phyloP scores from a whole-genome alignment of 2,329 filamentous ascomycete genomes.

The Cryphonectria naterciae region DNA sequence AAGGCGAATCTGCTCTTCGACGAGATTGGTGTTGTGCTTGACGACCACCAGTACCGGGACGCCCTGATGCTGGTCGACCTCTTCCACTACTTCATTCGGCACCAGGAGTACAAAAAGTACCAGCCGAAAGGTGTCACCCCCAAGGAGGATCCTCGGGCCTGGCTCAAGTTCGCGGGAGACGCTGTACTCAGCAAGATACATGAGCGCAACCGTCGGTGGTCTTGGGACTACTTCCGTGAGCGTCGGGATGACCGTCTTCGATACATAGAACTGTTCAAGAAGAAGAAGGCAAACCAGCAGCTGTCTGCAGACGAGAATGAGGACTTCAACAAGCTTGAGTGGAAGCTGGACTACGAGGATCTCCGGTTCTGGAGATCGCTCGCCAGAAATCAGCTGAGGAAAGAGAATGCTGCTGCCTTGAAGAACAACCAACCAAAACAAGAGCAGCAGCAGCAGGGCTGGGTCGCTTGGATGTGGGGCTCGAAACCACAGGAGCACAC shows the following conservation, averaged over 20 bases:
- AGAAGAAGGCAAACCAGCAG: constrained; percentile 77
- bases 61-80: constrained; percentile 97
- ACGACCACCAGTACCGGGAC: constrained; percentile 97
- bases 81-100: constrained; percentile 97
- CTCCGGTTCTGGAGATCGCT: constrained; percentile 96
- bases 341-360: constrained; percentile 91
- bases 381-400: constrained; percentile 90
- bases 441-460: constrained; percentile 73
- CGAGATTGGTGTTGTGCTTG: constrained; percentile 95
- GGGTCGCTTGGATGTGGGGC: constrained; percentile 92
- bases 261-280: constrained; percentile 97
- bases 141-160: constrained; percentile 89
- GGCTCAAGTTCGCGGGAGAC: constrained; percentile 89
- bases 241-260: constrained; percentile 84
- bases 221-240: constrained; percentile 94
- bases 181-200: constrained; percentile 93
- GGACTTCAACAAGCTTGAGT: constrained; percentile 77
- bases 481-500: constrained; percentile 65
- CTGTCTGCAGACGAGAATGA: constrained; percentile 71
- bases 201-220: constrained; percentile 89
- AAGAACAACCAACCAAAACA: constrained; percentile 58
- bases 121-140: constrained; percentile 81
- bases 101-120: constrained; percentile 94
- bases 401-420: constrained; percentile 90
- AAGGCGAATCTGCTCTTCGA: constrained; percentile 93